Conservation (phyloP, 2,329 filamentous ascomycete genomes). For the Coniochaeta hoffmannii region DNA sequence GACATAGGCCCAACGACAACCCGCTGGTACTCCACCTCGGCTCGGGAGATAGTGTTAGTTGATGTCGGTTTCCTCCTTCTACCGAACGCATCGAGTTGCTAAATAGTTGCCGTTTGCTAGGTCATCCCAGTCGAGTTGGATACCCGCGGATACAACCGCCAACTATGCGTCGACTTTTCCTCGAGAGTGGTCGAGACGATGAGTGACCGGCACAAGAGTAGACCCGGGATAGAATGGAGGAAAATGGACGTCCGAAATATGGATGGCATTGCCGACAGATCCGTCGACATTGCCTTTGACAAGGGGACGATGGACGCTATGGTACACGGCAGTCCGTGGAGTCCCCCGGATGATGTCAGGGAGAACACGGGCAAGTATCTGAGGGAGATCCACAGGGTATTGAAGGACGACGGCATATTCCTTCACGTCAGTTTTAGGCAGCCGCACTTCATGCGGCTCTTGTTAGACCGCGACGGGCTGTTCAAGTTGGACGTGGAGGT, state of each 20-base stretch:
- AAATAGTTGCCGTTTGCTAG: constrained; percentile 23
- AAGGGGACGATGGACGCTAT: constrained; percentile 50
- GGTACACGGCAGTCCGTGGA: constrained; percentile 47
- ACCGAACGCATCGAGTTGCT: background rate
- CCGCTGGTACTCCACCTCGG: constrained; percentile 47
- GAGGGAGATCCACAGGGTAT: constrained; percentile 38
- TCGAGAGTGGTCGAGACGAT: constrained; percentile 44
- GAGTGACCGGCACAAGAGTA: constrained; percentile 29
- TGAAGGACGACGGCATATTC: constrained; percentile 39
- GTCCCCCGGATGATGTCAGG: constrained; percentile 38
- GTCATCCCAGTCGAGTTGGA: constrained; percentile 42
- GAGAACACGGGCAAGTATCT: constrained; percentile 41
- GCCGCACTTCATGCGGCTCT: constrained; percentile 43
- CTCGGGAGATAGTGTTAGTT: constrained; percentile 48
- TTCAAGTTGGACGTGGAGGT: constrained; percentile 38
- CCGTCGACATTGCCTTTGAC: constrained; percentile 49
- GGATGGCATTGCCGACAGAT: constrained; percentile 25
- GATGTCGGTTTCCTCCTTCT: background rate
- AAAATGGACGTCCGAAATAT: constrained; percentile 45
- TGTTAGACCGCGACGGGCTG: constrained; percentile 32
- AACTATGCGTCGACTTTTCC: constrained; percentile 52
- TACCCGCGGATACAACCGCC: constrained; percentile 37
- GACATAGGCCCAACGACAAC: constrained; percentile 18
- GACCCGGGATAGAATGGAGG: constrained; percentile 39
- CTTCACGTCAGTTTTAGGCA: constrained; percentile 48